Evolutionary conservation across 106 monocot species (phyloP).

Genomic region (Dactylorhiza incarnata): DNA sequence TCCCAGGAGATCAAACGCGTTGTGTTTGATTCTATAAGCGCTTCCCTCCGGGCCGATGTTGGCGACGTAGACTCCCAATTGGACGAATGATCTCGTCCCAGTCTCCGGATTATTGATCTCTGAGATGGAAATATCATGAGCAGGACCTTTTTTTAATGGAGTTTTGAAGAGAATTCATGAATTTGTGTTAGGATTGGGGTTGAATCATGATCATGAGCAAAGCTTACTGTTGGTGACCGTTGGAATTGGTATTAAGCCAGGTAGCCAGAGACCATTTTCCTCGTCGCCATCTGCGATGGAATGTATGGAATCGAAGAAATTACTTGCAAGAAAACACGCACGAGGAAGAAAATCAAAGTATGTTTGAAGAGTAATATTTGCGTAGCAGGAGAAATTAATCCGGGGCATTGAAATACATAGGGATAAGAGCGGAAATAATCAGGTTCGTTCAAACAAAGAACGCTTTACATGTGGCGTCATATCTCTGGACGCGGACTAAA

Average conservation of each 20-base stretch:
- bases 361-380: too few relatives aligned
- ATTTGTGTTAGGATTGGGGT: too few relatives aligned
- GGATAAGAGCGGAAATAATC: too few relatives aligned
- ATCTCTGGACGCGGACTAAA: too few relatives aligned
- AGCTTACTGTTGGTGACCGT: slow-evolving; percentile 19
- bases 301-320: background rate
- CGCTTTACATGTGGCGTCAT: too few relatives aligned
- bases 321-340: too few relatives aligned
- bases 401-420: too few relatives aligned
- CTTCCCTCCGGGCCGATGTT: slow-evolving; percentile 10
- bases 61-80: slow-evolving; percentile 9
- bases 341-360: too few relatives aligned
- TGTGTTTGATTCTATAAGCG: slow-evolving; percentile 9
- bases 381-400: too few relatives aligned
- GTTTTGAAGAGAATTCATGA: background rate
- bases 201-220: background rate
- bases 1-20: slow-evolving; percentile 16
- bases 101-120: slow-evolving; percentile 16
- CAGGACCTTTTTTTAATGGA: background rate
- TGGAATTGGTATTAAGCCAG: slow-evolving; percentile 12
- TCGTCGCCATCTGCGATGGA: background rate
- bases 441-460: too few relatives aligned
- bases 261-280: slow-evolving; percentile 13
- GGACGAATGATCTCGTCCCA: slow-evolving; percentile 11
- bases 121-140: background rate